Conservation (phyloP, 495 filamentous ascomycete species). For the Xylaria intraflava region DNA sequence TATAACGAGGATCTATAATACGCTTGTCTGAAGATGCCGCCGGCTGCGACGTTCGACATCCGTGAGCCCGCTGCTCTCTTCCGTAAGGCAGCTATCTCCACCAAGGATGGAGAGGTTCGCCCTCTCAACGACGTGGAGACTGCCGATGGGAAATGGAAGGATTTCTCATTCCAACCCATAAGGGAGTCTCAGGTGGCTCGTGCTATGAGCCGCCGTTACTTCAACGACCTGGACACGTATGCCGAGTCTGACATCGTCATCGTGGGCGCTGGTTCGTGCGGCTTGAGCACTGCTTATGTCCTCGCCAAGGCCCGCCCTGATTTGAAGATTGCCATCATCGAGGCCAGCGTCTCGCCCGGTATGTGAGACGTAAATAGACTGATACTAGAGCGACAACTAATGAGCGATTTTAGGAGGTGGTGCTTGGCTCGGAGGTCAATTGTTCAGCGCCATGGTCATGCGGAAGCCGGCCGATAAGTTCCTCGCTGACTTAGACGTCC, state of each 20-base stretch:
- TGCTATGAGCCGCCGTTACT: constrained; percentile 89
- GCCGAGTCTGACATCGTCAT: constrained; percentile 91
- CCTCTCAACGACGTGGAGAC: constrained; percentile 36
- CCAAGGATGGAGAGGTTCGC: constrained; percentile 22
- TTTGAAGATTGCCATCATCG: constrained; percentile 85
- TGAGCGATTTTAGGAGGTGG: constrained; percentile 51
- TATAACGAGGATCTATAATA: constrained; percentile 24
- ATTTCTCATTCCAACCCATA: constrained; percentile 77
- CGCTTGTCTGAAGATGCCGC: constrained; percentile 57
- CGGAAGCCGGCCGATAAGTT: constrained; percentile 84
- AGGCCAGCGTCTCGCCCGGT: constrained; percentile 74
- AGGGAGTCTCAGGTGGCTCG: constrained; percentile 85
- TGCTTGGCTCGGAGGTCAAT: constrained; percentile 87
- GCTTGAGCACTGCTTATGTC: constrained; percentile 75
- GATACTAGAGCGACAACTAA: constrained; percentile 18
- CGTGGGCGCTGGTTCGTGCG: constrained; percentile 81
- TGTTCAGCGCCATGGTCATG: constrained; percentile 91
- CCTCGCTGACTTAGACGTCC: constrained; percentile 68
- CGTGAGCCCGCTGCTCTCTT: constrained; percentile 25
- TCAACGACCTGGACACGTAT: constrained; percentile 78
- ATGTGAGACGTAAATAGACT: constrained; percentile 25
- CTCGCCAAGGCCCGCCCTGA: constrained; percentile 79
- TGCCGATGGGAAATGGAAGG: constrained; percentile 62
- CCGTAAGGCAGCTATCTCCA: constrained; percentile 32
- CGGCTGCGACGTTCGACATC: constrained; percentile 48